Conservation (phyloP, 2,329 filamentous ascomycete genomes). For the Beauveria rudraprayagi region DNA sequence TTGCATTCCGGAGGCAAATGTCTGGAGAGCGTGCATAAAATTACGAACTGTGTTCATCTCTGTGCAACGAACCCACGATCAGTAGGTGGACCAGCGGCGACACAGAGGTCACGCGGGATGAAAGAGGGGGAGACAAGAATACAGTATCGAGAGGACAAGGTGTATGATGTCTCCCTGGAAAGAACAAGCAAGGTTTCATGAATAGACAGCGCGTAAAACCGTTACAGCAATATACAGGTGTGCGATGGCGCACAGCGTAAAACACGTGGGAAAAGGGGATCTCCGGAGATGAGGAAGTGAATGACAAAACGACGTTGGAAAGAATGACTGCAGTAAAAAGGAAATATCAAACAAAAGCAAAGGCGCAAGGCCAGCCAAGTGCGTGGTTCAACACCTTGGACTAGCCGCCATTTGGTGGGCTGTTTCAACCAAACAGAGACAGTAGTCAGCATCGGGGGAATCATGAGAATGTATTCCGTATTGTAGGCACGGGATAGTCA, state of each 20-base stretch:
- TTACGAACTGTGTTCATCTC: background rate
- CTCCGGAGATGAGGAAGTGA: background rate
- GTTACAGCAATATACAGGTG: background rate
- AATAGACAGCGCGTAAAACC: background rate
- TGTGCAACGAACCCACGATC: background rate
- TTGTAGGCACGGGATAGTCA: background rate
- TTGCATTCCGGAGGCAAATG: background rate
- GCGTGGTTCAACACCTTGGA: background rate
- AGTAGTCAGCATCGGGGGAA: background rate
- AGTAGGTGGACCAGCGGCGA: background rate
- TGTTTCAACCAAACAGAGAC: background rate
- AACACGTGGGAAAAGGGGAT: constrained; percentile 7
- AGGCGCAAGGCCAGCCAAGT: background rate
- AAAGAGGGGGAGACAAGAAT: background rate
- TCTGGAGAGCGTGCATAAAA: background rate
- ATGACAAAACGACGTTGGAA: background rate
- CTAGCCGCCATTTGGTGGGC: background rate
- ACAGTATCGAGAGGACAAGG: background rate
- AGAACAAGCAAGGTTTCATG: background rate
- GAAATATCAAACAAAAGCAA: background rate
- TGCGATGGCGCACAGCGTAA: background rate
- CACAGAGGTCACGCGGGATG: background rate
- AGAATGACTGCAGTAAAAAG: background rate
- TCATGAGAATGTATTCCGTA: no score
- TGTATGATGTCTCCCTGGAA: background rate